Evolutionary conservation across 1,139 yeast species (phyloP).

Genomic region (Hyphopichia buzzinii): DNA sequence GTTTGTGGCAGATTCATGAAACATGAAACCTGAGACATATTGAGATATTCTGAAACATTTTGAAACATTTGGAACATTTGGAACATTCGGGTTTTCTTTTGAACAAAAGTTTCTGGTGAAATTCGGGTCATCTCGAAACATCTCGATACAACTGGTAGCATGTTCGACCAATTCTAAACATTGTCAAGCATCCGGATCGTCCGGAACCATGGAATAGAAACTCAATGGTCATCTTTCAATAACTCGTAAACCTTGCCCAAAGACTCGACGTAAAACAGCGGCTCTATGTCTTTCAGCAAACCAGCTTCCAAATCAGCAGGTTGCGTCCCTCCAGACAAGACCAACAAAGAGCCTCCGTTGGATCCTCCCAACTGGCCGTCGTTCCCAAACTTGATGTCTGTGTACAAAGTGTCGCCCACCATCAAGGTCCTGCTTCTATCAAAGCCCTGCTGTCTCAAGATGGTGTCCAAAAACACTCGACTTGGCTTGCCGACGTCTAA

Average conservation of each 20-base stretch:
- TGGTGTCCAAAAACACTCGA: constrained; percentile 27
- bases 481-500: constrained; percentile 43
- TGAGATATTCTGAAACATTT: no score
- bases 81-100: no score
- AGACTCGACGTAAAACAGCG: constrained; percentile 29
- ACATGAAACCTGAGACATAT: no score
- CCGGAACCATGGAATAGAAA: no score
- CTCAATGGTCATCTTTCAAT: constrained; percentile 5
- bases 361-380: constrained; percentile 37
- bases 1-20: no score
- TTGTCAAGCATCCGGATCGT: no score
- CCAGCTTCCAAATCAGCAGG: constrained; percentile 21
- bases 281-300: constrained; percentile 20
- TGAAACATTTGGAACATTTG: no score
- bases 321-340: constrained; percentile 38
- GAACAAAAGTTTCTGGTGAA: no score
- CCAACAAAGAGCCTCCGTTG: constrained; percentile 31
- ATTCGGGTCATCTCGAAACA: no score
- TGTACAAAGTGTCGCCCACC: constrained; percentile 46
- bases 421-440: constrained; percentile 29
- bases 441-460: constrained; percentile 26
- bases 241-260: constrained; percentile 26
- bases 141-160: no score
- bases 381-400: constrained; percentile 45
- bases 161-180: no score